Evolutionary conservation across 1,284 basidiomycete species (phyloP), one percentile per base, ranked within the genome.

Genomic region (Cerioporus squamosus): DNA sequence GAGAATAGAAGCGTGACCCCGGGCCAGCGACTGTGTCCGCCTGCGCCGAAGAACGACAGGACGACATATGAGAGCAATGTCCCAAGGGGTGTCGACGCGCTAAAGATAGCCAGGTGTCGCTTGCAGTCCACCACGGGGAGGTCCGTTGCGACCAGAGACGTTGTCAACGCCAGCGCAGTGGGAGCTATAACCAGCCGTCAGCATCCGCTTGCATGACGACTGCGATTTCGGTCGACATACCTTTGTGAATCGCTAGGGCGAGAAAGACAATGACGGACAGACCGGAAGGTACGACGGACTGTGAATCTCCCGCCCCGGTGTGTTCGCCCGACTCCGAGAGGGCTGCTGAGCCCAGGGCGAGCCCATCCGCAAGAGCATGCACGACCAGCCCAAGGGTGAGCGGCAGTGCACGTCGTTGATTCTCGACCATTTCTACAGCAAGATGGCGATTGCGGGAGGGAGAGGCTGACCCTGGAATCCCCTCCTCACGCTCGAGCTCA

Each of bases 161-260:
- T 90, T 0, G 91, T 90, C 44, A 95, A 79, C 4, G 94, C 94
- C 45, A 97, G 77, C 1, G 93, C 88, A 3, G 94, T 93, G 1
- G 94, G 94, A 1, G 91, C 94, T 95, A 64, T n/a, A 45, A 29
- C 12, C n/a, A 36, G 12, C 17, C 29, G 5, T 10, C 18, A 50
- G 24, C 31, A 33, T 33, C 44, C 40, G 8, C 15, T 42, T 9
- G 15, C n/a, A 42, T 9, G 20, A 18, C 40, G 12, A 9, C 9
- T 4, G 20, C 17, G 20, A 22, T 10, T 5, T 0, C 40, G 6
- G 14, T 9, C 1, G 9, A 22, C 51, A 6, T 62, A 88, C 93
- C 91, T 83, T 97, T 97, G 74, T 97, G 95, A 9, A 97, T 79
- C 44, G 94, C 81, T 33, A 97, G 83, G 2, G 95, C 95, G 29